phyloP scores from a whole-genome alignment of 208 protist species.

The Naegleria fowleri region DNA sequence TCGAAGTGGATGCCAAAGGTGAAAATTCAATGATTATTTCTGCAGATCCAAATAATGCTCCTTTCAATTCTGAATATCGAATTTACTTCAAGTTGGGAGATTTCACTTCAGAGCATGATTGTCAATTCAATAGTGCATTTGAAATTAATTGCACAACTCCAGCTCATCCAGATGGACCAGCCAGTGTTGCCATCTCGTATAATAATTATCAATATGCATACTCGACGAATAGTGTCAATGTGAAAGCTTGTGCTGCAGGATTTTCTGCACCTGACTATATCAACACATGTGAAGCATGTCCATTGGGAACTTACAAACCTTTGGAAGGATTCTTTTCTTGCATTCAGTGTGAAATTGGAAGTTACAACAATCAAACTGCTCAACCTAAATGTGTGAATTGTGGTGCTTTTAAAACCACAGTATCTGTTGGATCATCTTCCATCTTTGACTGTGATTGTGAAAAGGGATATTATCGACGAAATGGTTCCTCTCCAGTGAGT shows the following conservation, averaged over 20 bases:
- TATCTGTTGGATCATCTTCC: no score
- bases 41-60: neutral
- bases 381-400: neutral
- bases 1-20: neutral
- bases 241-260: neutral
- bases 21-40: neutral
- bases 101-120: neutral
- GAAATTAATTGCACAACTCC: neutral
- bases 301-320: neutral
- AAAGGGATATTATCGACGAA: neutral
- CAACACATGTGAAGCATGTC: neutral
- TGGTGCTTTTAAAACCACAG: neutral
- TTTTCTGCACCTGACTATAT: neutral
- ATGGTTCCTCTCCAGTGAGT: neutral
- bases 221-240: neutral
- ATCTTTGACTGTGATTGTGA: neutral
- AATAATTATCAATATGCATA: neutral
- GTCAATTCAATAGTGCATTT: neutral
- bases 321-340: constrained; percentile 4
- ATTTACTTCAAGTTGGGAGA: neutral
- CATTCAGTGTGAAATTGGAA: neutral
- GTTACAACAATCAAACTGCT: neutral
- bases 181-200: neutral
- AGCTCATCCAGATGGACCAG: neutral
- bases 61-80: neutral